Evolutionary conservation across 345 rosid genomes (phyloP), one percentile per base, ranked within the genome.

Genomic region (Sonneratia alba): DNA sequence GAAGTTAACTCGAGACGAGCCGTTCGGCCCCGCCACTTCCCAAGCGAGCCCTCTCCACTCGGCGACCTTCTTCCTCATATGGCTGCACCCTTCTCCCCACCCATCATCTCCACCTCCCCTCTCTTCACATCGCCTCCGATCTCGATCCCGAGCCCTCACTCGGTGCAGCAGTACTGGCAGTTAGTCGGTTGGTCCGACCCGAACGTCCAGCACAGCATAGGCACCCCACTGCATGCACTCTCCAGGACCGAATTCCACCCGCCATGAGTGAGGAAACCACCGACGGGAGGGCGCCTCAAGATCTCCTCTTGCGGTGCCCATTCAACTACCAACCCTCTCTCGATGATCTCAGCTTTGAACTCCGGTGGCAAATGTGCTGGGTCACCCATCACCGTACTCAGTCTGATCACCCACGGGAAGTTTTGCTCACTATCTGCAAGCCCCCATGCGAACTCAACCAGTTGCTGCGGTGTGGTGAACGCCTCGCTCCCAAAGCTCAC

Each of bases 41-140:
- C 75, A 75, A 6, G 81, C 88, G 53, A 32, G 36, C 43, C 32
- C 59, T 53, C 76, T 76, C 87, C 85, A 81, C 55, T 69, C 79
- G 68, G 32, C 2, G 21, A 77, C 79, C 62, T 42, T 76, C 64
- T 73, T 76, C 67, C 67, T 83, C 76, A 83, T 63, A 37, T n/a
- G n/a, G 24, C 69, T 37, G 43, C 47, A 12, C 82, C 79, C 6
- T 67, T 74, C 53, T 72, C 78, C 47, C 83, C 85, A 0, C 76
- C 82, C 42, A 76, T 71, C 16, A 10, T 61, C 67, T 83, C 75
- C 11, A 85, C 83, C 53, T 70, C 75, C 7, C 72, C 81, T 47
- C 85, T 74, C 70, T 68, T 83, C 6, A 77, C 86, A 32, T 81
- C 68, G 3, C 45, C 72, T 18, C 88, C 86, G 12, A 85, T 68